Base-by-base conservation (phyloP, 2,329 filamentous ascomycete species). In the Hypomyces rosellus region DNA sequence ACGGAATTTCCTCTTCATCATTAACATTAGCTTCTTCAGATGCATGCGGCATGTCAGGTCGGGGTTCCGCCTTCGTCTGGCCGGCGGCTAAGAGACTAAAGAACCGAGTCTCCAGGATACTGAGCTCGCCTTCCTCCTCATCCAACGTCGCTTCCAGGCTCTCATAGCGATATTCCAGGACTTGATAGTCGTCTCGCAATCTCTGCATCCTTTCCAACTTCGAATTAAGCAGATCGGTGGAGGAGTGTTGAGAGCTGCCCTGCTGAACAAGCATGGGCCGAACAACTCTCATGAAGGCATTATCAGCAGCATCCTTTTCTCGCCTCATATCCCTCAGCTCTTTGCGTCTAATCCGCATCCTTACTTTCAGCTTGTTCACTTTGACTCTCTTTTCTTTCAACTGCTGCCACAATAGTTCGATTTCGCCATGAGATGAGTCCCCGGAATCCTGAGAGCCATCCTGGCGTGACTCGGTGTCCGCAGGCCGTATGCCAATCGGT, bases 211-310 rank as follows among this genome's bases (percentile, higher is more conserved):
- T 63, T 13, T 55, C 57, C 39, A 72, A 57, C 8, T 59, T 59
- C 15, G 59, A 55, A 16, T 66, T 58, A 13, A 72, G 50, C 1
- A 59, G 37, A 11, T 60, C 54, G 5, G 57, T 45, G 1, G 63
- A 54, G 13, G 59, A 53, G 7, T 55, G 51, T 8, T 55, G 48
- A 18, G 54, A 44, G 18, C 58, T 55, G 36, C 54, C 51, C 16
- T 59, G 60, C 43, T 57, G 62, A 16, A 70, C 57, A 4, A 72
- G 57, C 20, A 71, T 59, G 0, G 67, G 69, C 4, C 70, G 63
- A 16, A 72, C 54, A 14, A 67, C 54, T 25, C 62, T 61, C 69
- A 73, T 71, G 42, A 73, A 70, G 1, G 60, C 60, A 54, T 72
- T 72, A 45, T 73, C 71, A 5, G 67, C 62, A 22, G 65, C 60